A percentile compares a stretch with the other conserved stretches of the same genome.
Evolutionary conservation across 179 eudicot genomes (phyloP).

Genomic region (Gypsophila paniculata): DNA sequence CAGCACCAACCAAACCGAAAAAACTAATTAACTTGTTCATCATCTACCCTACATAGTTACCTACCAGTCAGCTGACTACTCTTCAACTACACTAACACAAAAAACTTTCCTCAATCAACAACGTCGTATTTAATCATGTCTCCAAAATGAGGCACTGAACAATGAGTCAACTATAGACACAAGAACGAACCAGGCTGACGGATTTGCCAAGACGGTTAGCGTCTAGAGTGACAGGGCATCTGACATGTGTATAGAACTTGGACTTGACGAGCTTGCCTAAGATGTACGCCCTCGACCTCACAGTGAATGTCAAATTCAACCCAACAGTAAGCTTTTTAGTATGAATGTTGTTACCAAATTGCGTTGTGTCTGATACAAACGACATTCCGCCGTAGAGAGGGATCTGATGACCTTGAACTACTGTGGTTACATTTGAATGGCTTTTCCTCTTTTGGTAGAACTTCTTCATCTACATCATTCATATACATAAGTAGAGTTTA

Average conservation of each 20-base stretch:
- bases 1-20: neutral
- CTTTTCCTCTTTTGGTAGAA: slow-evolving; percentile 71
- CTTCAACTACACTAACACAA: neutral
- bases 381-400: slow-evolving; percentile 69
- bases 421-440: slow-evolving; percentile 31
- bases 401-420: slow-evolving; percentile 46
- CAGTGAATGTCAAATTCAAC: slow-evolving; percentile 58
- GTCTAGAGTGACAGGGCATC: slow-evolving; percentile 48
- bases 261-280: slow-evolving; percentile 70
- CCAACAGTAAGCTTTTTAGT: slow-evolving; percentile 39
- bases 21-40: neutral
- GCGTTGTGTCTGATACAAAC: slow-evolving; percentile 26
- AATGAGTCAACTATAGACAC: slow-evolving; percentile 25
- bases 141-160: neutral
- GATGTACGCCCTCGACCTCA: slow-evolving; percentile 71
- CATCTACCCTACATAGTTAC: slow-evolving; percentile 13
- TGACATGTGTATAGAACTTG: slow-evolving; percentile 45
- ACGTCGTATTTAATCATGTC: neutral
- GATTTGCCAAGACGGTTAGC: slow-evolving; percentile 51
- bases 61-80: slow-evolving; percentile 5
- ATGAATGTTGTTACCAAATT: slow-evolving; percentile 7
- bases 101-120: neutral
- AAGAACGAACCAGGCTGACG: slow-evolving; percentile 31
- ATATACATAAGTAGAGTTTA: slow-evolving; percentile 1
- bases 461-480: slow-evolving; percentile 42